phyloP scores from a whole-genome alignment of 1,139 yeast genomes.

The Protomyces inouyei region DNA sequence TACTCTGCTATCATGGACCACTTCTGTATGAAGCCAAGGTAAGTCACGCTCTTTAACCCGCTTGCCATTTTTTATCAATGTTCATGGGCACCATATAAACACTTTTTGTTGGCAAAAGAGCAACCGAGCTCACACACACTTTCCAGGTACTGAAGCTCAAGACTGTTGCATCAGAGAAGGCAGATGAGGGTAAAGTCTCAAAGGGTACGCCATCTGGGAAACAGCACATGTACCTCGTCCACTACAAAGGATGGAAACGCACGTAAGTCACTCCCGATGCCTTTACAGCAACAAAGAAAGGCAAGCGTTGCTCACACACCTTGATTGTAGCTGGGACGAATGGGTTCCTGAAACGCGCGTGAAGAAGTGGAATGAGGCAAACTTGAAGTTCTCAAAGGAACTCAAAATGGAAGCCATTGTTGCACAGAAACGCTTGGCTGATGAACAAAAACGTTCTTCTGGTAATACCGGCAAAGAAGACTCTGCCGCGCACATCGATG shows the following conservation, averaged over 20 bases:
- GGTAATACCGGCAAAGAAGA: background rate
- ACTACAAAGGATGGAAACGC: constrained; percentile 92
- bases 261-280: constrained; percentile 39
- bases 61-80: constrained; percentile 34
- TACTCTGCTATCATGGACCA: constrained; percentile 84
- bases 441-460: constrained; percentile 4
- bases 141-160: constrained; percentile 15
- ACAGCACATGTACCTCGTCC: constrained; percentile 53
- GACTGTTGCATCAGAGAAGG: constrained; percentile 24
- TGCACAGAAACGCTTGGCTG: constrained; percentile 35
- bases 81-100: background rate
- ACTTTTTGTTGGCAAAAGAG: background rate
- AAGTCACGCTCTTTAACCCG: constrained; percentile 45
- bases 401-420: constrained; percentile 51
- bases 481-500: constrained; percentile 7
- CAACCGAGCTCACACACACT: constrained; percentile 40
- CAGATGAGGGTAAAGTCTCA: constrained; percentile 25
- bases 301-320: background rate
- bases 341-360: constrained; percentile 78
- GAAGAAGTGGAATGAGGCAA: constrained; percentile 64
- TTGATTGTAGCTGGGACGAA: constrained; percentile 68
- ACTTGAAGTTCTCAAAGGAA: constrained; percentile 58
- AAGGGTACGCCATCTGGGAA: constrained; percentile 2
- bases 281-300: background rate
- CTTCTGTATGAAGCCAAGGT: constrained; percentile 84